A percentile compares a stretch with the other conserved stretches of the same genome.
Conservation (phyloP, 305 asterid species). For the Andrographis paniculata region DNA sequence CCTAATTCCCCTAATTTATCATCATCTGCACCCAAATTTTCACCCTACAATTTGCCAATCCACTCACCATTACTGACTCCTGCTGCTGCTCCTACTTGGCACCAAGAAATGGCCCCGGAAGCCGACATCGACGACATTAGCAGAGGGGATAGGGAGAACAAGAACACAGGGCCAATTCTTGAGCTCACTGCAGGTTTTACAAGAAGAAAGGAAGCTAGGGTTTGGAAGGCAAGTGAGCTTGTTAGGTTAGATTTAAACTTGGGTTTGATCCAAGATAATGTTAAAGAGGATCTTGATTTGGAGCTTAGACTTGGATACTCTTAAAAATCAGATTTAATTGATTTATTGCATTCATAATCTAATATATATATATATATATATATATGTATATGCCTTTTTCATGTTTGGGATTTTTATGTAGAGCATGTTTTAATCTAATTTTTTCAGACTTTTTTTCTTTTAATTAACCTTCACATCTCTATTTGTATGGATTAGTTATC, state of each 20-base stretch:
- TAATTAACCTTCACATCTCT: too few relatives aligned
- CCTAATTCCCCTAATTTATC: too few relatives aligned
- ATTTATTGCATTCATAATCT: too few relatives aligned
- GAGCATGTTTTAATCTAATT: too few relatives aligned
- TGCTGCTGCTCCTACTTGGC: slow-evolving; percentile 10
- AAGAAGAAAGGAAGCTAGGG: slow-evolving; percentile 28
- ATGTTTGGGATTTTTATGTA: too few relatives aligned
- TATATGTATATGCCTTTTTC: too few relatives aligned
- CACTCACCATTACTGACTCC: background rate
- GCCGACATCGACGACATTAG: background rate
- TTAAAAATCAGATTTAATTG: background rate
- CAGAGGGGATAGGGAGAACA: slow-evolving; percentile 19
- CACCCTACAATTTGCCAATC: background rate
- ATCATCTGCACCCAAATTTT: slow-evolving; percentile 26
- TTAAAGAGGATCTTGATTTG: slow-evolving; percentile 52
- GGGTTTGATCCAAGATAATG: slow-evolving; percentile 32
- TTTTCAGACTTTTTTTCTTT: too few relatives aligned
- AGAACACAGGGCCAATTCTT: slow-evolving; percentile 20
- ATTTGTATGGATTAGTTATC: too few relatives aligned
- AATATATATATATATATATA: too few relatives aligned
- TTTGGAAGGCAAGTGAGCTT: slow-evolving; percentile 34
- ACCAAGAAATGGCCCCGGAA: slow-evolving; percentile 6
- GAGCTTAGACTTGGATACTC: slow-evolving; percentile 71
- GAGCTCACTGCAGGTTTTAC: slow-evolving; percentile 14
- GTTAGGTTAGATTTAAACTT: slow-evolving; percentile 35